Evolutionary conservation across 2,329 filamentous ascomycete genomes (phyloP).

Genomic region (Colletotrichum agaves): DNA sequence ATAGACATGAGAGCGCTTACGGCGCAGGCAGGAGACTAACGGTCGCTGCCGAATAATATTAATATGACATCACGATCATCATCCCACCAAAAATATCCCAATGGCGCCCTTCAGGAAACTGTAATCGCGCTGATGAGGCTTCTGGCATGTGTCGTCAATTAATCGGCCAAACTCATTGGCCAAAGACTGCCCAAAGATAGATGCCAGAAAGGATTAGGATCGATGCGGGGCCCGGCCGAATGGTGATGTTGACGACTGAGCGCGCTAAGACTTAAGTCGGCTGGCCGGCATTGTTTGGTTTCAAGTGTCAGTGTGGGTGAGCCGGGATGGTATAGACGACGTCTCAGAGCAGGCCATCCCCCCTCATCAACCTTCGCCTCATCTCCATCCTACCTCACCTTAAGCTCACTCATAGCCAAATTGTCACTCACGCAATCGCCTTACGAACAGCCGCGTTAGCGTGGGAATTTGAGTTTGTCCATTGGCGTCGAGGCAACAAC

Average conservation of each 20-base stretch:
- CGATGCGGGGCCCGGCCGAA: not conserved
- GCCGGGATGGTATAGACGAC: slow-evolving; percentile 15
- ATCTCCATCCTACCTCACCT: slow-evolving; percentile 4
- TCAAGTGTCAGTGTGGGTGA: slow-evolving; percentile 30
- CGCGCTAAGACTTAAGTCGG: slow-evolving; percentile 13
- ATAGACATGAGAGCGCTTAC: slow-evolving; percentile 33
- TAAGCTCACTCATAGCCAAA: slow-evolving; percentile 5
- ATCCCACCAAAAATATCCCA: not conserved
- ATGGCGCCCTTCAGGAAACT: not conserved
- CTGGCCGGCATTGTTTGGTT: slow-evolving; percentile 24
- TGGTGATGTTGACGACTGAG: slow-evolving; percentile 14
- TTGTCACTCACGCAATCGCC: slow-evolving; percentile 9
- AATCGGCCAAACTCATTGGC: not conserved
- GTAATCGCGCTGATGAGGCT: not conserved
- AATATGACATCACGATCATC: slow-evolving; percentile 32
- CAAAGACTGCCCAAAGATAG: not conserved
- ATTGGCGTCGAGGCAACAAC: slow-evolving; percentile 18
- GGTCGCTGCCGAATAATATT: slow-evolving; percentile 28
- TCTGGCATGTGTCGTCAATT: not conserved
- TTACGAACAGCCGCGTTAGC: slow-evolving; percentile 19
- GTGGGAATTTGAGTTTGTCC: slow-evolving; percentile 32
- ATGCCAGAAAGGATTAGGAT: too few relatives aligned
- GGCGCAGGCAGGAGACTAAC: slow-evolving; percentile 17
- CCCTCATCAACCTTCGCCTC: slow-evolving; percentile 10
- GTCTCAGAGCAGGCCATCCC: slow-evolving; percentile 29